Conservation (phyloP, 306 rosid genomes). For the Trifolium fragiferum region DNA sequence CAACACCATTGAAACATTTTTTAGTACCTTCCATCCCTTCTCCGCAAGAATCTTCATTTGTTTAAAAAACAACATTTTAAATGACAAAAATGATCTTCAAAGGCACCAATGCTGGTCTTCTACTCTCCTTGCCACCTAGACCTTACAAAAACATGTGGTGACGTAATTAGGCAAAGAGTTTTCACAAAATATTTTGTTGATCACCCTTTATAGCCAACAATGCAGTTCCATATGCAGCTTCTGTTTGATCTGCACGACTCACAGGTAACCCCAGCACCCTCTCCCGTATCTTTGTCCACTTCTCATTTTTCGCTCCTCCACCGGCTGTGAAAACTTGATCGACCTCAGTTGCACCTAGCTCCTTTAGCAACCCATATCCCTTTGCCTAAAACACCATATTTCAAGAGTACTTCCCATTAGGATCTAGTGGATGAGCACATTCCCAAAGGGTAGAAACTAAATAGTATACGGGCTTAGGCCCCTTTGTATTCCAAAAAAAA, state of each 20-base stretch:
- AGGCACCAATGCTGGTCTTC: too few species aligned
- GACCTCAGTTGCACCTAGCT: constrained; percentile 79
- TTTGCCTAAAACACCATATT: constrained; percentile 60
- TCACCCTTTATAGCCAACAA: constrained; percentile 76
- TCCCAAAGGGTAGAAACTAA: neutral
- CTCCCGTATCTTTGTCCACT: constrained; percentile 82
- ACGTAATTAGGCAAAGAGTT: neutral
- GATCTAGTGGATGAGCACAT: constrained; percentile 11
- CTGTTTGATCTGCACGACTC: constrained; percentile 69
- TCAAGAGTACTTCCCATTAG: constrained; percentile 32
- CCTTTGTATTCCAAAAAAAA: too few species aligned
- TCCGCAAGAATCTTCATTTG: too few species aligned
- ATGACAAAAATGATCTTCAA: too few species aligned
- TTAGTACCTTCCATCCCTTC: too few species aligned
- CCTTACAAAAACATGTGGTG: neutral
- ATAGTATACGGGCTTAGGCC: too few species aligned
- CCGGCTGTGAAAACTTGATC: constrained; percentile 81
- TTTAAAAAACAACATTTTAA: too few species aligned
- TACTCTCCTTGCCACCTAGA: too few species aligned
- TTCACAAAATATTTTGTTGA: constrained; percentile 41
- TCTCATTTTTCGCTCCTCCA: constrained; percentile 82
- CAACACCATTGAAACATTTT: too few species aligned
- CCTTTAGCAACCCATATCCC: constrained; percentile 69
- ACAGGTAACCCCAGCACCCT: constrained; percentile 85
- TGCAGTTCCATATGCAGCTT: constrained; percentile 95